These are phyloP conservation scores for Cystofilobasidium macerans DNA, from an alignment of 768 basidiomycete species.

Conservation along the genomic window DNA sequence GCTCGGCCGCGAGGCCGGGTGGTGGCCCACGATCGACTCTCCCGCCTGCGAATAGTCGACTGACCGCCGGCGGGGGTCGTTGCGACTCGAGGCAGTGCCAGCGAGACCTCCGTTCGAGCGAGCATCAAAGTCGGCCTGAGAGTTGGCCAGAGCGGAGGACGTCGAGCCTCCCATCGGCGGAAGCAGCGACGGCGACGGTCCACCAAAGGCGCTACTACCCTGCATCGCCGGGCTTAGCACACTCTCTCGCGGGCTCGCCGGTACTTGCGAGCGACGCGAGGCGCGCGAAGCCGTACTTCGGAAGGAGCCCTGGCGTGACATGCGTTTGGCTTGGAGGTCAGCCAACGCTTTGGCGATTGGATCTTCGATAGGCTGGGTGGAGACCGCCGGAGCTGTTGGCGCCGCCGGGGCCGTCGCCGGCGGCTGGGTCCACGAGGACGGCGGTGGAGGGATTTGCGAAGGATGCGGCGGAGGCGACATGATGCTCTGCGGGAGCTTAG, in stretches of 20 bases:
- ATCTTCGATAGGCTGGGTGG: constrained; percentile 37
- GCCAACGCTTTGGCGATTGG: constrained; percentile 42
- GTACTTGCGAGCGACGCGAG: constrained; percentile 20
- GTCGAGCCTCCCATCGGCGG: constrained; percentile 37
- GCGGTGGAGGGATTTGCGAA: constrained; percentile 1
- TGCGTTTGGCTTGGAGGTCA: constrained; percentile 30
- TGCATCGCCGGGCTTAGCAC: neutral
- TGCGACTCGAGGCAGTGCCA: constrained; percentile 19
- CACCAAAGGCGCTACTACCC: neutral
- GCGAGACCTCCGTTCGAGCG: constrained; percentile 26
- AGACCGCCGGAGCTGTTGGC: neutral
- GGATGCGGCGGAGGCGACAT: neutral
- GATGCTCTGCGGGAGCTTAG: constrained; percentile 4
- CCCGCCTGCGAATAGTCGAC: constrained; percentile 67
- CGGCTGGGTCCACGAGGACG: constrained; percentile 5
- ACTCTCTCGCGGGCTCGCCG: neutral
- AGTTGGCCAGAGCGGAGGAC: constrained; percentile 36
- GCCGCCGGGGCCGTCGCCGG: neutral
- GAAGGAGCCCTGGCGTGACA: constrained; percentile 16
- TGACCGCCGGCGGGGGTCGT: constrained; percentile 24
- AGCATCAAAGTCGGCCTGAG: constrained; percentile 41
- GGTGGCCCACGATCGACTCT: constrained; percentile 63
- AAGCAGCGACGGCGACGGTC: constrained; percentile 27
- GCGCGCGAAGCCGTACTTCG: constrained; percentile 24
- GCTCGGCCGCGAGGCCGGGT: constrained; percentile 60